Base-by-base conservation (phyloP, 495 filamentous ascomycete genomes). In the Tuber umbilicatum region DNA sequence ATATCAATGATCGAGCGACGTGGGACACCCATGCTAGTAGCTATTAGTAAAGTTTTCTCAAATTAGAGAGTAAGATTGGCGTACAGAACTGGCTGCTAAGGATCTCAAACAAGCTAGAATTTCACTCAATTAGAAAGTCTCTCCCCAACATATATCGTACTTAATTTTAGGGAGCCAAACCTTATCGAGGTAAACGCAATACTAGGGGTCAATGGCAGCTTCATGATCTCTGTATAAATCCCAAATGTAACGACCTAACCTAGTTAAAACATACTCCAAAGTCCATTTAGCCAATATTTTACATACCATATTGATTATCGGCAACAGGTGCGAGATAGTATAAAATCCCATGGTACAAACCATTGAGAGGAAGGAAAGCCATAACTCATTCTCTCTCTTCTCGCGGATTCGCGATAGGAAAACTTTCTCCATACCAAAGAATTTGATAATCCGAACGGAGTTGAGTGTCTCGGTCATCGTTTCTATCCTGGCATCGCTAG, bases 181-280 rank as follows among this genome's bases (percentile, higher is more conserved):
- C 55, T 81, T 35, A 81, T 81, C 50, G 80, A 76, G 35, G 80
- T 81, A 40, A 81, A 81, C 5, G 80, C 79, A 64, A 81, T 79
- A 73, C 80, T 81, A 67, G 80, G 80, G 17, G 76, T 81, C 40
- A 81, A 64, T 2, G 80, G 80, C 14, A 55, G 72, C 27, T 77
- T 73, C 80, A 81, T 81, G 10, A 81, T 73, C 41, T 81, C 79
- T 0, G 80, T 81, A 35, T 76, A 81, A 16, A 81, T 73, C 4
- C 79, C 80, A 70, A 81, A 81, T 0, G 80, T 81, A 27, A 81
- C 76, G 42, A 81, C 23, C 83, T 93, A 91, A 19, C 73, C 42
- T 76, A 55, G 71, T 84, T 79, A 45, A 85, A 84, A 9, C 85
- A 85, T 2, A 86, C 78, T 6, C 87, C 87, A 77, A 89, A 87